phyloP scores from a whole-genome alignment of 768 basidiomycete species.

The Cystofilobasidium capitatum region DNA sequence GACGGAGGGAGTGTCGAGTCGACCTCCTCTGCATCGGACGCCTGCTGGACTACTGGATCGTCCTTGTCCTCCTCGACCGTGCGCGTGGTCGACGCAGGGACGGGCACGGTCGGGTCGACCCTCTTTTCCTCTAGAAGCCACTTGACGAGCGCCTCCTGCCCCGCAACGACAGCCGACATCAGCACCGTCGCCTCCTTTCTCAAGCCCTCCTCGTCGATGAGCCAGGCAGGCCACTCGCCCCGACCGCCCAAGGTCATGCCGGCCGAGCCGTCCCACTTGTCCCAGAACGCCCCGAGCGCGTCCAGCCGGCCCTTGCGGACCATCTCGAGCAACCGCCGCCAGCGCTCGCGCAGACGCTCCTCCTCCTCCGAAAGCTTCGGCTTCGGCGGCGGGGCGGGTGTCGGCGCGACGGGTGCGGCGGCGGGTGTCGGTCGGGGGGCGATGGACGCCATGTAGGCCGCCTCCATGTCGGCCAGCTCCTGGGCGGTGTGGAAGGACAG shows the following conservation, averaged over 20 bases:
- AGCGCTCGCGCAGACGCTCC: conserved; percentile 65
- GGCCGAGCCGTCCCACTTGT: conserved; percentile 51
- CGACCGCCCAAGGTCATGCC: conserved; percentile 45
- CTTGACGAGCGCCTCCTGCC: conserved; percentile 62
- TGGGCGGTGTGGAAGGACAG: conserved; percentile 78
- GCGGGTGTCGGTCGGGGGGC: conserved; percentile 56
- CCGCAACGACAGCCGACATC: conserved; percentile 61
- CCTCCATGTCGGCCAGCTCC: conserved; percentile 71
- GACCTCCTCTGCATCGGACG: conserved; percentile 34
- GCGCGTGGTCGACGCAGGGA: conserved; percentile 38
- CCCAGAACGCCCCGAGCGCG: conserved; percentile 67
- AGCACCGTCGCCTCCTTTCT: conserved; percentile 53
- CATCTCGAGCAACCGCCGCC: conserved; percentile 82
- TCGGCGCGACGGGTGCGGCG: conserved; percentile 34
- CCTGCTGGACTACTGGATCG: conserved; percentile 11
- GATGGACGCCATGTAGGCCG: conserved; percentile 76
- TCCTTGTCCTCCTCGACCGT: conserved; percentile 31
- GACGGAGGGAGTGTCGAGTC: conserved; percentile 35
- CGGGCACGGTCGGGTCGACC: conserved; percentile 70
- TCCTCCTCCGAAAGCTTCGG: conserved; percentile 71
- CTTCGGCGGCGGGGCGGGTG: conserved; percentile 44
- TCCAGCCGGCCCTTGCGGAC: conserved; percentile 74
- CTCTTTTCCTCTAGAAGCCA: conserved; percentile 68
- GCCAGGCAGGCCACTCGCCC: conserved; percentile 59
- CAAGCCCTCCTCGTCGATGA: conserved; percentile 44